Percentiles rank a stretch among this genome's conserved stretches.
These are phyloP conservation scores for Jamesozyma hellenica DNA, from an alignment of 805 yeast species.

Conservation along the genomic window DNA sequence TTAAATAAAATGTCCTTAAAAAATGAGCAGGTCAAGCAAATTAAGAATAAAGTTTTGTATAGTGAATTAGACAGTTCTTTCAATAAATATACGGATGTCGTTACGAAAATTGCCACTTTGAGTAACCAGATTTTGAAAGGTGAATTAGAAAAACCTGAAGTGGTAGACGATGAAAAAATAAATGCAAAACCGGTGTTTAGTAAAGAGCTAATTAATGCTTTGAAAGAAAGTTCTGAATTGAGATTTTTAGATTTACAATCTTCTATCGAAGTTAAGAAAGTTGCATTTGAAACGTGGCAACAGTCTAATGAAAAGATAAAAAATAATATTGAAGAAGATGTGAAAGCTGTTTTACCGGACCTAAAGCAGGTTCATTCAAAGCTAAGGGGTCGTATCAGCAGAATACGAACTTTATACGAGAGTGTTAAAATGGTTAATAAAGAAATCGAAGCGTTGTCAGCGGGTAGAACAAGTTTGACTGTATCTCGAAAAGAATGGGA, in stretches of 20 bases:
- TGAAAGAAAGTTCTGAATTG: slow-evolving; percentile 12
- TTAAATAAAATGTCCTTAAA: slow-evolving; percentile 5
- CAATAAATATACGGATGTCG: slow-evolving; percentile 18
- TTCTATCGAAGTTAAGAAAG: slow-evolving; percentile 21
- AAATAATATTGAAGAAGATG: slow-evolving; percentile 8
- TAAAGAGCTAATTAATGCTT: slow-evolving; percentile 5
- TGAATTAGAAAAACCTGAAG: slow-evolving; percentile 8
- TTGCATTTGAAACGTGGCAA: slow-evolving; percentile 17
- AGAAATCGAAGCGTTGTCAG: slow-evolving; percentile 17
- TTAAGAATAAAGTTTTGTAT: slow-evolving; percentile 17
- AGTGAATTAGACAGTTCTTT: slow-evolving; percentile 21
- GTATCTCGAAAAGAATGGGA: slow-evolving; percentile 24
- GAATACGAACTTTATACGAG: slow-evolving; percentile 19
- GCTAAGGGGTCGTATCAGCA: slow-evolving; percentile 13
- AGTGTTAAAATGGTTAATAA: slow-evolving; percentile 16
- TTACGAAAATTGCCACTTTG: slow-evolving; percentile 13
- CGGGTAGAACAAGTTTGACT: slow-evolving; percentile 16
- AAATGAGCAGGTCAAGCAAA: slow-evolving; percentile 11
- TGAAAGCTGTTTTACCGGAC: slow-evolving; percentile 9
- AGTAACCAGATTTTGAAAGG: slow-evolving; percentile 16
- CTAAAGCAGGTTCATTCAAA: slow-evolving; percentile 7
- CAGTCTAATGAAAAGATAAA: slow-evolving; percentile 13
- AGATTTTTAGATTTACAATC: slow-evolving; percentile 19
- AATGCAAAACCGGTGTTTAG: slow-evolving; percentile 3
- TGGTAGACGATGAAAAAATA: slow-evolving; percentile 1